Evolutionary conservation across 2,329 filamentous ascomycete species (phyloP).

Genomic region (Fusarium sp.): DNA sequence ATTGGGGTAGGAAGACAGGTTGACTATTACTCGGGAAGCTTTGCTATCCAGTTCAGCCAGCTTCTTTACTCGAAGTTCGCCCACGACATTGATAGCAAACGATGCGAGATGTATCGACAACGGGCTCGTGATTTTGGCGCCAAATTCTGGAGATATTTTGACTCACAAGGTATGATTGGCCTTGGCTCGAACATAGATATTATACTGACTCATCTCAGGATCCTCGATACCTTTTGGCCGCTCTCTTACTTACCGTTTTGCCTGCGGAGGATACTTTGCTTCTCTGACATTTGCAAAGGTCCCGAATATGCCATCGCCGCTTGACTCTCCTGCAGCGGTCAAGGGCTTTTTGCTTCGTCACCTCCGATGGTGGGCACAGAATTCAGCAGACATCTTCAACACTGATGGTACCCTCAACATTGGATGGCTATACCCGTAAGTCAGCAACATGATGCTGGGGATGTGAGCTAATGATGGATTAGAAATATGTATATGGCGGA

Average conservation of each 20-base stretch:
- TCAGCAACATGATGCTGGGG: rapidly evolving
- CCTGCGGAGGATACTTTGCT: constrained; percentile 65
- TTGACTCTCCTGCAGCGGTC: constrained; percentile 57
- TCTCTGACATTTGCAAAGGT: constrained; percentile 61
- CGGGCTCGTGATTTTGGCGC: constrained; percentile 59
- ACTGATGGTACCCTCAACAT: constrained; percentile 66
- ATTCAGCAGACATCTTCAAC: constrained; percentile 62
- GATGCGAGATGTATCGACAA: constrained; percentile 56
- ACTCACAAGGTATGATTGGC: constrained; percentile 55
- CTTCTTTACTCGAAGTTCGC: constrained; percentile 63
- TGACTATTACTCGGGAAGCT: constrained; percentile 70
- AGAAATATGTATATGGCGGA: constrained; percentile 70
- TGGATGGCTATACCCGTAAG: constrained; percentile 55
- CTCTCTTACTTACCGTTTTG: constrained; percentile 67
- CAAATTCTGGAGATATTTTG: constrained; percentile 65
- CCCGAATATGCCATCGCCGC: constrained; percentile 53
- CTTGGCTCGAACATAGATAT: rapidly evolving
- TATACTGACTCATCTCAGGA: constrained; percentile 51
- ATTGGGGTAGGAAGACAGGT: constrained; percentile 56
- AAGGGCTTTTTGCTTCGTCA: constrained; percentile 67
- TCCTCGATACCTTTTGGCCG: constrained; percentile 68
- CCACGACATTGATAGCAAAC: constrained; percentile 56
- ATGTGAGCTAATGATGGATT: background rate
- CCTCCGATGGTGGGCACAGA: constrained; percentile 64
- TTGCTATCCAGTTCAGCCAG: constrained; percentile 68